Conservation (phyloP, 2,329 filamentous ascomycete genomes). For the Cercospora sesami region DNA sequence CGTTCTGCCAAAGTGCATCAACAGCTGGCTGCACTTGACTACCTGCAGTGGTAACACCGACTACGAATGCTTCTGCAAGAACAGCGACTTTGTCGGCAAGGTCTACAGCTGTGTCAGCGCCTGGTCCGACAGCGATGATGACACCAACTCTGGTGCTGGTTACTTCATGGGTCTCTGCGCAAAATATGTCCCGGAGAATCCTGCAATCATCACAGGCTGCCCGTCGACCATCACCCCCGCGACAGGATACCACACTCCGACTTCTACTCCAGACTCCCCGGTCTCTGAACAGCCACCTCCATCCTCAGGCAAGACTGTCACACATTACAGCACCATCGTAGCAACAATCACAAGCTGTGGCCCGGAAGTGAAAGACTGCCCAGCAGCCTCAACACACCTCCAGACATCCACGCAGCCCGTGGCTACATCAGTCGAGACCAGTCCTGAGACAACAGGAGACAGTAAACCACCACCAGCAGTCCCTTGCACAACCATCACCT, state of each 20-base stretch:
- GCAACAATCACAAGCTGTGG: constrained; percentile 46
- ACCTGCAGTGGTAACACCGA: constrained; percentile 84
- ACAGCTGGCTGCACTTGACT: constrained; percentile 78
- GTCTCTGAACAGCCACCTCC: constrained; percentile 13
- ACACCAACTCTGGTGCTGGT: constrained; percentile 69
- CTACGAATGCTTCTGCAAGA: constrained; percentile 81
- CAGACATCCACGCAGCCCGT: constrained; percentile 21
- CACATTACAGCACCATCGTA: constrained; percentile 31
- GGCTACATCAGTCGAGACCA: constrained; percentile 24
- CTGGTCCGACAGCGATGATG: constrained; percentile 65
- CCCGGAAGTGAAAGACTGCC: constrained; percentile 42
- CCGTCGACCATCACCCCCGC: constrained; percentile 58
- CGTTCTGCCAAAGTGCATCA: constrained; percentile 83
- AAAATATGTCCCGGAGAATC: constrained; percentile 70
- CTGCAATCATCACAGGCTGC: constrained; percentile 77
- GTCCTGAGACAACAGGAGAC: constrained; percentile 13
- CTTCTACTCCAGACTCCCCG: constrained; percentile 17
- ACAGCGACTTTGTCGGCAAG: constrained; percentile 70
- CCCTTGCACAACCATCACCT: constrained; percentile 46
- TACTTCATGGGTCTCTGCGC: constrained; percentile 94
- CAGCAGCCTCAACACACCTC: constrained; percentile 28
- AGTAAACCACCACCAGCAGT: constrained; percentile 27
- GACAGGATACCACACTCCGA: constrained; percentile 31
- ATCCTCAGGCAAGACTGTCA: constrained; percentile 22
- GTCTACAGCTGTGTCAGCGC: constrained; percentile 80